These are phyloP conservation scores for Heterobasidion parviporum DNA, from an alignment of 1,284 basidiomycete genomes.

Conservation along the genomic window DNA sequence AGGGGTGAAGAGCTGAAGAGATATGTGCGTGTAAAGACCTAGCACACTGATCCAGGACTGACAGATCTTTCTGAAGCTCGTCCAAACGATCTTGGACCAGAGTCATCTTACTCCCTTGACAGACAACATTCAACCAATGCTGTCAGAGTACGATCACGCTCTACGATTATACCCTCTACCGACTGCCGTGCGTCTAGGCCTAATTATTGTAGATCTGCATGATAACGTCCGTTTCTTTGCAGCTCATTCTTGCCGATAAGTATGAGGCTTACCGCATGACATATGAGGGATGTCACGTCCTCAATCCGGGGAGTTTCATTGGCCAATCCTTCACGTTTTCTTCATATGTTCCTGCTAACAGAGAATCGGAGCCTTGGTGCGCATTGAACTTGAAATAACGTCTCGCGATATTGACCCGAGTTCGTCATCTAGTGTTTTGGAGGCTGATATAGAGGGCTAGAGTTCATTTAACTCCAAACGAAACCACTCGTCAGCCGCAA, in stretches of 20 bases:
- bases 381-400: conserved; percentile 5
- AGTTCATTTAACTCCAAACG: background rate
- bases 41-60: background rate
- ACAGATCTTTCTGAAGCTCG: conserved; percentile 48
- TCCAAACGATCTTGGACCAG: conserved; percentile 90
- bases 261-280: conserved; percentile 96
- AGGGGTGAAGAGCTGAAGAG: conserved; percentile 75
- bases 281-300: conserved; percentile 97
- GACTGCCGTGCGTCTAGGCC: conserved; percentile 57
- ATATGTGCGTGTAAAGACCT: conserved; percentile 52
- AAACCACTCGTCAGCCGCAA: background rate
- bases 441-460: background rate
- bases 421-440: background rate
- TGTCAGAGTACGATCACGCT: conserved; percentile 90
- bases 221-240: conserved; percentile 3
- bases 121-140: conserved; percentile 75
- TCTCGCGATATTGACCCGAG: too few species aligned
- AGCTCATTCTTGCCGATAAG: conserved; percentile 95
- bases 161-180: conserved; percentile 93
- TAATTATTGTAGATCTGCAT: conserved; percentile 2
- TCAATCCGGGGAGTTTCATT: conserved; percentile 92
- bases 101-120: conserved; percentile 85
- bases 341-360: conserved; percentile 77
- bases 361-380: conserved; percentile 74
- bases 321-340: conserved; percentile 76